A percentile compares a stretch with the other conserved stretches of the same genome.
Evolutionary conservation across 352 stramenopile species (phyloP).

Genomic region (Phytophthora sp.): DNA sequence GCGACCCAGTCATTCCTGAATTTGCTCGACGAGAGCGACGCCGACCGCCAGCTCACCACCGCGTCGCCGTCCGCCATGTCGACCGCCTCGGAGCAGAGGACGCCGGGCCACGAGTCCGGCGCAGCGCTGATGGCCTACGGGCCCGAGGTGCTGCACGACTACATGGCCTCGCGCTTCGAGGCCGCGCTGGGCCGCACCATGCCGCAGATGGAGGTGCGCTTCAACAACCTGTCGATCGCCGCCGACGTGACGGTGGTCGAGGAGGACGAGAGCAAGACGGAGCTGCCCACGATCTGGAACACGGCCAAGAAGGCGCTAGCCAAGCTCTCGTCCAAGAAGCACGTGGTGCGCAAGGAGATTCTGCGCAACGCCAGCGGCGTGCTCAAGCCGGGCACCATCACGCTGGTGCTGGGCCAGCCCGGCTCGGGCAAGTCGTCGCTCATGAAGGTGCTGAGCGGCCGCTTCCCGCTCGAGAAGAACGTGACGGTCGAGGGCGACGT

Average conservation of each 20-base stretch:
- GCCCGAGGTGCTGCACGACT: conserved; percentile 40
- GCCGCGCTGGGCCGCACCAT: conserved; percentile 43
- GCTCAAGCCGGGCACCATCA: conserved; percentile 46
- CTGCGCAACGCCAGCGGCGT: conserved; percentile 53
- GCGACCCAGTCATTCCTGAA: conserved; percentile 29
- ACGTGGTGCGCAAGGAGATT: conserved; percentile 52
- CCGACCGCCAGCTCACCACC: conserved; percentile 1
- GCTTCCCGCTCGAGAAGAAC: conserved; percentile 49
- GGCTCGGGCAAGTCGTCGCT: conserved; percentile 33
- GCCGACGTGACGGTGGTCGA: conserved; percentile 33
- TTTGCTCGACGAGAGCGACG: conserved; percentile 23
- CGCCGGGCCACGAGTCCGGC: conserved; percentile 28
- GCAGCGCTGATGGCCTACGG: conserved; percentile 41
- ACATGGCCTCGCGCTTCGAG: conserved; percentile 39
- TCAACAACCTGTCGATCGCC: conserved; percentile 25
- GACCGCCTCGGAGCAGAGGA: conserved; percentile 17
- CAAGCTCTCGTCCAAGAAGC: conserved; percentile 41
- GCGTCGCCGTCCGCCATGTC: conserved; percentile 6
- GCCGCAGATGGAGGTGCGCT: conserved; percentile 53
- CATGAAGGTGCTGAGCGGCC: conserved; percentile 38
- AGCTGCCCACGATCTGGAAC: conserved; percentile 56
- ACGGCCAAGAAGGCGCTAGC: conserved; percentile 39
- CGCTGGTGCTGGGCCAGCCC: conserved; percentile 27
- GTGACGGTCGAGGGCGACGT: conserved; percentile 43
- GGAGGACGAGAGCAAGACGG: conserved; percentile 15